Conservation (phyloP, 345 rosid species). For the Rhizophora mangle region DNA sequence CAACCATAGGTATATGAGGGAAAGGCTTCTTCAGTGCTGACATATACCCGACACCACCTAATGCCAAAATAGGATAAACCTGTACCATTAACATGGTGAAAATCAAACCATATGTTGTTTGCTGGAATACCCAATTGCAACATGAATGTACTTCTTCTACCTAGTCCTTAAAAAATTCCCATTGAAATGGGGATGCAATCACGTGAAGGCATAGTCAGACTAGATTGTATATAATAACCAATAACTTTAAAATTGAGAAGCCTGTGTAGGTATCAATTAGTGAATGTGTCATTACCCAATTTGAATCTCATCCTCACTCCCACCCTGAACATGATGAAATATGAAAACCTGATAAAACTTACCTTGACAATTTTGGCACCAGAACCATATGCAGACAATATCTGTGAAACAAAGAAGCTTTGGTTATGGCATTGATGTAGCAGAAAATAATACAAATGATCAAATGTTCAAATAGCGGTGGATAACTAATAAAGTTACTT, state of each 20-base stretch:
- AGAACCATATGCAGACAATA: constrained; percentile 46
- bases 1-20: constrained; percentile 53
- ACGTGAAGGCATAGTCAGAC: not conserved
- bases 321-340: not conserved
- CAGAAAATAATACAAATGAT: not conserved
- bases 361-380: constrained; percentile 64
- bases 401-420: constrained; percentile 35
- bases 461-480: not conserved
- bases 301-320: not conserved
- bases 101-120: constrained; percentile 7
- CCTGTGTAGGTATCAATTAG: not conserved
- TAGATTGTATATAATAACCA: not conserved
- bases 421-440: too few species aligned
- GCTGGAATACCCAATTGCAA: not conserved
- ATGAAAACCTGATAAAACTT: constrained; percentile 7
- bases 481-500: too few species aligned
- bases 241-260: not conserved
- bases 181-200: not conserved
- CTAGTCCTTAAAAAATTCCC: too few species aligned
- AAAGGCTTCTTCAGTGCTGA: constrained; percentile 61
- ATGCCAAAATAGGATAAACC: constrained; percentile 59
- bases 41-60: constrained; percentile 48
- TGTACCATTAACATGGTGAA: constrained; percentile 20
- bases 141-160: not conserved
- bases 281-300: too few species aligned